These are phyloP conservation scores for Microcyclosporella mali DNA, from an alignment of 2,329 filamentous ascomycete species.

Conservation along the genomic window DNA sequence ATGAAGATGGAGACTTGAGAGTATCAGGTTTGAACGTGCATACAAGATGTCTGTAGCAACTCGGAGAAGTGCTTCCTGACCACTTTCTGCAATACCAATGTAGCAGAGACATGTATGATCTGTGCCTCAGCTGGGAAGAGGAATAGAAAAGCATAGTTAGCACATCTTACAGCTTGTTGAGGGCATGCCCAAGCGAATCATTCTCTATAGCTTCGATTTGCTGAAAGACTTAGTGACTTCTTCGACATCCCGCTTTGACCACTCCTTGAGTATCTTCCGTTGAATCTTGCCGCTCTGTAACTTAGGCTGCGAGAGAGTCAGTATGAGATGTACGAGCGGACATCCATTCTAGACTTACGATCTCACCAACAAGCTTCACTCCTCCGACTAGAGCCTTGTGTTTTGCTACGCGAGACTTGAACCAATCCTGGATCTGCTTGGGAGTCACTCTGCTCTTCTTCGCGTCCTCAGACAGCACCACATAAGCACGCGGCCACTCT, in stretches of 20 bases:
- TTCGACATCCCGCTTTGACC: constrained; percentile 50
- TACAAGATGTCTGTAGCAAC: too few species aligned
- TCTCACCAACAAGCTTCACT: constrained; percentile 49
- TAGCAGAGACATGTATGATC: too few species aligned
- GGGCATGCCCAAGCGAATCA: too few species aligned
- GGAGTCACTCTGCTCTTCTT: constrained; percentile 33
- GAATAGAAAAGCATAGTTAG: too few species aligned
- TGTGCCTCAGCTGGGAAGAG: too few species aligned
- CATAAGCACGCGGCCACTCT: constrained; percentile 51
- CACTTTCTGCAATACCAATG: too few species aligned
- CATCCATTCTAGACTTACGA: too few species aligned
- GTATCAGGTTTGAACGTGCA: too few species aligned
- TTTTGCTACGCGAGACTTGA: constrained; percentile 34
- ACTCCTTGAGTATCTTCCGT: constrained; percentile 51
- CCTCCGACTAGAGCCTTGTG: constrained; percentile 38
- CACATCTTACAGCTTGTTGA: too few species aligned
- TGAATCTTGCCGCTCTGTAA: constrained; percentile 54
- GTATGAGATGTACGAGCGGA: neutral
- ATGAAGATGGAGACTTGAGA: too few species aligned
- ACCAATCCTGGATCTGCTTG: constrained; percentile 34
- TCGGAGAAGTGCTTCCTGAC: too few species aligned
- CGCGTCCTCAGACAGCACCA: constrained; percentile 44
- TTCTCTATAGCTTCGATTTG: constrained; percentile 18
- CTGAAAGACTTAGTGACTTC: constrained; percentile 23
- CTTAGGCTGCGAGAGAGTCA: constrained; percentile 38